phyloP scores from a whole-genome alignment of 1,284 basidiomycete species.

The Microbotryum scabiosae region DNA sequence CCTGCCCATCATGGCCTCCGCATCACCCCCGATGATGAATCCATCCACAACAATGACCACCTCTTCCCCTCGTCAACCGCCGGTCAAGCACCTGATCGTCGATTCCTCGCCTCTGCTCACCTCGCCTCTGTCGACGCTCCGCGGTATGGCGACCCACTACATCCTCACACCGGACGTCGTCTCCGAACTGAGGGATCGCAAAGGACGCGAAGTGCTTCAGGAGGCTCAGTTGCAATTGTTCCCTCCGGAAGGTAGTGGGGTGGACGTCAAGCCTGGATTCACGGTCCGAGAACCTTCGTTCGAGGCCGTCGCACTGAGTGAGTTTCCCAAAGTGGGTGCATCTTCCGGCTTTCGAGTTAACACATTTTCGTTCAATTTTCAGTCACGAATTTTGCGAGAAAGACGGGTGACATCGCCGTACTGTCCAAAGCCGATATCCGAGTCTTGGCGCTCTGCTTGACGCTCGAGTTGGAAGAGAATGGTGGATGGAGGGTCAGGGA shows the following conservation, averaged over 20 bases:
- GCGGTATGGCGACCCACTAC: conserved; percentile 71
- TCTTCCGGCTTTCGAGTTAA: background rate
- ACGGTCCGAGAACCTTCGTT: conserved; percentile 63
- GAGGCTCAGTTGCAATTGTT: conserved; percentile 53
- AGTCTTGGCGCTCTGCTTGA: conserved; percentile 59
- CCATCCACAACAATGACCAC: background rate
- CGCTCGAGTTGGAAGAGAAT: conserved; percentile 55
- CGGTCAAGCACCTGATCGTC: conserved; percentile 67
- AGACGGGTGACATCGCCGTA: conserved; percentile 92
- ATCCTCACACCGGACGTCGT: conserved; percentile 82
- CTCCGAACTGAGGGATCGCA: conserved; percentile 75
- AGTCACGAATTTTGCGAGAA: conserved; percentile 84
- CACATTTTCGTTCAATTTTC: conserved; percentile 4
- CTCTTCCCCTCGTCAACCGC: conserved; percentile 22
- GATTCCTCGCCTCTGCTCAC: conserved; percentile 80
- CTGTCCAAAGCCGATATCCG: conserved; percentile 85
- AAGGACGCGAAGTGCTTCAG: conserved; percentile 75
- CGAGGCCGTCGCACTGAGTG: conserved; percentile 66
- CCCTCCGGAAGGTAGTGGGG: conserved; percentile 52
- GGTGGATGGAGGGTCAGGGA: conserved; percentile 47
- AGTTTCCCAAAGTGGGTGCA: conserved; percentile 31
- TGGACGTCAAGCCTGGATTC: conserved; percentile 45
- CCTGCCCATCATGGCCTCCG: conserved; percentile 1
- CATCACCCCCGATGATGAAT: background rate
- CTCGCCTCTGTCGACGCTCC: conserved; percentile 58